Conservation (phyloP, 2,329 filamentous ascomycete genomes). For the Pseudogymnoascus sp. region DNA sequence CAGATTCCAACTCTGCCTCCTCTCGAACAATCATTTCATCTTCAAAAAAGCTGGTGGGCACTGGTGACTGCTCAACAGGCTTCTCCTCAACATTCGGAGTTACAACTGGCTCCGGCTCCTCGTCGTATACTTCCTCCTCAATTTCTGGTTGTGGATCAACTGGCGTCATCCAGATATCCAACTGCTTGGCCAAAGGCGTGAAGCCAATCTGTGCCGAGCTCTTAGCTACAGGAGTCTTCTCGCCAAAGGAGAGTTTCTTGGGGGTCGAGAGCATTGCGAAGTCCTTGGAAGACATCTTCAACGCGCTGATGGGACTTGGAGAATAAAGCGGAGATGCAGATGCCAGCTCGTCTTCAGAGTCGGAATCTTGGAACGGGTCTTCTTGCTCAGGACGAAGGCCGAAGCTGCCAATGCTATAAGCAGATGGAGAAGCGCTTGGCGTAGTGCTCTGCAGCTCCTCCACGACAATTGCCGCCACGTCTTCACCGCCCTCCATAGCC, state of each 20-base stretch:
- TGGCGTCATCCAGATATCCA: constrained; percentile 53
- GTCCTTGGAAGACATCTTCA: constrained; percentile 25
- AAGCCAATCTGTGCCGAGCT: constrained; percentile 41
- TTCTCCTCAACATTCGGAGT: constrained; percentile 23
- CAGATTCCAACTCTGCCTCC: constrained; percentile 20
- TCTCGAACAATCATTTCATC: constrained; percentile 48
- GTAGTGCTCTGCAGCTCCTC: constrained; percentile 16
- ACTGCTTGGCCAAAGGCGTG: constrained; percentile 53
- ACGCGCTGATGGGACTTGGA: constrained; percentile 18
- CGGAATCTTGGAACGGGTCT: constrained; percentile 39
- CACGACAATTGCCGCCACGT: constrained; percentile 7
- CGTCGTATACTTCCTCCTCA: not conserved
- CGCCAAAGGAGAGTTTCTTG: constrained; percentile 3
- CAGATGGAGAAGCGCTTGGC: constrained; percentile 19
- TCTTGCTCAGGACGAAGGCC: constrained; percentile 41
- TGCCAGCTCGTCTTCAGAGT: constrained; percentile 47
- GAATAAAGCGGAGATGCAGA: constrained; percentile 23
- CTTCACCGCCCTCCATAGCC: constrained; percentile 14
- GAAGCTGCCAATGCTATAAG: constrained; percentile 25
- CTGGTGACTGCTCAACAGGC: constrained; percentile 20
- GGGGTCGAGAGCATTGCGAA: constrained; percentile 21
- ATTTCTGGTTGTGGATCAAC: constrained; percentile 6
- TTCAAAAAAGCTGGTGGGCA: constrained; percentile 48
- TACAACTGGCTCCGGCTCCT: not conserved
- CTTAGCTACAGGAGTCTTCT: constrained; percentile 13